Evolutionary conservation across 495 filamentous ascomycete genomes (phyloP), one percentile per base, ranked within the genome.

Genomic region (Xylaria nigripes): DNA sequence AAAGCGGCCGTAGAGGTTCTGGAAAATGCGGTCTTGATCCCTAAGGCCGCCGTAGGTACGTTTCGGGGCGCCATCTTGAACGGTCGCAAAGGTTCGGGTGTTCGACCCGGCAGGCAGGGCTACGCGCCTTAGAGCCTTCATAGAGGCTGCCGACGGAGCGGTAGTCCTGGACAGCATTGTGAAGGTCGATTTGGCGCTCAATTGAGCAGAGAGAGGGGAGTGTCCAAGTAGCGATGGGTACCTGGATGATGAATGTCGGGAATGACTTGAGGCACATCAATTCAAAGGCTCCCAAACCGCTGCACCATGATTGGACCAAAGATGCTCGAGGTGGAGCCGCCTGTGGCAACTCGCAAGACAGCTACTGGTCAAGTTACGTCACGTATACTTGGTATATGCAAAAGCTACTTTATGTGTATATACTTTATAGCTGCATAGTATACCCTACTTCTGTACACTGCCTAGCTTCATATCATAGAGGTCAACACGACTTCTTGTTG

Each of bases 11-110:
- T 97, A 98, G 19, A 98, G 83, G 74, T 98, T 98, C 73, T 91
- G 90, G 74, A 98, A 98, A 75, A 98, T 98, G 60, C 93, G 82
- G 67, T 98, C 93, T 76, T 97, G 90, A 70, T 98, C 93, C 68
- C 80, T 82, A 50, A 98, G 78, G 47, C 88, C 88, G 64, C 93
- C 90, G 74, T 90, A 87, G 56, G 76, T 84, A 61, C 83, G 82
- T 66, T 86, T 87, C 27, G 85, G 80, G 50, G 75, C 63, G 54
- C 75, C 80, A 73, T 98, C 91, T 71, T 90, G 85, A 62, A 95
- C 91, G 38, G 90, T 94, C 61, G 93, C 93, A 71, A 97, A 85
- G 52, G 76, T 77, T 52, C 64, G 64, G 59, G 44, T 56, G 47
- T 64, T 61, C 15, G 60, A 60, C 57, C 60, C 62, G 60, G 65